These are phyloP conservation scores for Metschnikowia koreensis DNA, from an alignment of 805 yeast species.

Conservation along the genomic window DNA sequence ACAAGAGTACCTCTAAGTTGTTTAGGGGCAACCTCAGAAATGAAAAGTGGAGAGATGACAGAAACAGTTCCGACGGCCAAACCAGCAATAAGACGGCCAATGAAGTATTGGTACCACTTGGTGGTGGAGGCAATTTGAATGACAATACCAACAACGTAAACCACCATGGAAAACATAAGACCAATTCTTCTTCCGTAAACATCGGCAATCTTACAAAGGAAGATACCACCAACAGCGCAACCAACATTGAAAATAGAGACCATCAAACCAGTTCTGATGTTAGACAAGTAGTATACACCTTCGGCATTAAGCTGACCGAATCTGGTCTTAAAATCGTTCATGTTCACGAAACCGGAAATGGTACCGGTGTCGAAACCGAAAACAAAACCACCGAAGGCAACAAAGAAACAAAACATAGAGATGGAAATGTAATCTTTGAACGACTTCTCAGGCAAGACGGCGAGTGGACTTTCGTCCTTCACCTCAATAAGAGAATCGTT, in stretches of 20 bases:
- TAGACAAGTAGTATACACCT: slow-evolving; percentile 45
- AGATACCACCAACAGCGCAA: slow-evolving; percentile 70
- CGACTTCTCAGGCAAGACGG: slow-evolving; percentile 30
- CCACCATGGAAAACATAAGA: slow-evolving; percentile 49
- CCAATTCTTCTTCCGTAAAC: slow-evolving; percentile 59
- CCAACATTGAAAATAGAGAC: slow-evolving; percentile 63
- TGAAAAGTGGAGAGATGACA: slow-evolving; percentile 63
- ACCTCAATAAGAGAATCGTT: slow-evolving; percentile 25
- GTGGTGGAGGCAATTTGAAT: slow-evolving; percentile 55
- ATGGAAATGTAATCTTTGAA: slow-evolving; percentile 41
- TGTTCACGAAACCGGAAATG: slow-evolving; percentile 66
- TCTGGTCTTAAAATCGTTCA: slow-evolving; percentile 51
- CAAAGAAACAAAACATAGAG: slow-evolving; percentile 46
- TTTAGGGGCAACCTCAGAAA: slow-evolving; percentile 69
- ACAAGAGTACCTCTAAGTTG: slow-evolving; percentile 70
- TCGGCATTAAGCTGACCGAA: slow-evolving; percentile 46
- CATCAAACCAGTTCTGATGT: slow-evolving; percentile 50
- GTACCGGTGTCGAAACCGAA: slow-evolving; percentile 83
- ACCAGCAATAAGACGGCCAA: slow-evolving; percentile 68
- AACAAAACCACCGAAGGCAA: slow-evolving; percentile 76
- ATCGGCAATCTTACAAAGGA: slow-evolving; percentile 58
- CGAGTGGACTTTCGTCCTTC: slow-evolving; percentile 14
- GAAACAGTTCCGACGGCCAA: slow-evolving; percentile 71
- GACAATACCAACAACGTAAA: slow-evolving; percentile 60
- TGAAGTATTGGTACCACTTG: slow-evolving; percentile 57